A percentile compares a stretch with the other conserved stretches of the same genome.
Evolutionary conservation across 2,329 filamentous ascomycete species (phyloP).

Genomic region (Trichoderma koningiopsis): DNA sequence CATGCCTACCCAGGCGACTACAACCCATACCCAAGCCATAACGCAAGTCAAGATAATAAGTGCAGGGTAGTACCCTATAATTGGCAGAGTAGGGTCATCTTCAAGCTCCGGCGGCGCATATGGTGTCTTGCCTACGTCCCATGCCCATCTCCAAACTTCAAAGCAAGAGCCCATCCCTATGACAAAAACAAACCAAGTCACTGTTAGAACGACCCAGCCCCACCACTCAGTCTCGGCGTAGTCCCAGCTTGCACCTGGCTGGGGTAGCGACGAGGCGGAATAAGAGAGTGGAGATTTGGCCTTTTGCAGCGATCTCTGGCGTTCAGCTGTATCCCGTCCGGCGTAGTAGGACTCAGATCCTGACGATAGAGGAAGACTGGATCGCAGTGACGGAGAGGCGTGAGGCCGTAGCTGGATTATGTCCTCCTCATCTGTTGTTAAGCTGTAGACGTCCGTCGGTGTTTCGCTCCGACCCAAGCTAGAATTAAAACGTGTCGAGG

Average conservation of each 20-base stretch:
- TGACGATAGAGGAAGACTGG: conserved; percentile 52
- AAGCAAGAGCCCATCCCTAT: conserved; percentile 95
- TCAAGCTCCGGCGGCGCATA: conserved; percentile 94
- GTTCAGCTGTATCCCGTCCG: conserved; percentile 44
- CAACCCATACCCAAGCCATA: conserved; percentile 99
- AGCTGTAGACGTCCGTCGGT: conserved; percentile 49
- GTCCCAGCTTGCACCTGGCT: conserved; percentile 69
- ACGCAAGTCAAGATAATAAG: conserved; percentile 90
- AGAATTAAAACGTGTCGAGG: conserved; percentile 31
- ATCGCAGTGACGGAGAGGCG: conserved; percentile 47
- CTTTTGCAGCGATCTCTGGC: conserved; percentile 53
- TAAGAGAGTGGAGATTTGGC: conserved; percentile 64
- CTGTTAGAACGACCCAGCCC: conserved; percentile 90
- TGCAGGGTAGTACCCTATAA: conserved; percentile 95
- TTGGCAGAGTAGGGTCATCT: conserved; percentile 90
- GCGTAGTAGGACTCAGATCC: conserved; percentile 66
- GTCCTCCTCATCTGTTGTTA: conserved; percentile 83
- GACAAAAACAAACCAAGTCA: conserved; percentile 95
- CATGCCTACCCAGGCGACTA: conserved; percentile 98
- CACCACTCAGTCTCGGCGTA: conserved; percentile 96
- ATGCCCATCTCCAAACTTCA: conserved; percentile 97
- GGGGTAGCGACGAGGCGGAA: conserved; percentile 50
- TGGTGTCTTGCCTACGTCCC: conserved; percentile 95
- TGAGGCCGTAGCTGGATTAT: conserved; percentile 62
- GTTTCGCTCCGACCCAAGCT: conserved; percentile 30